Evolutionary conservation across 129 eudicot species (phyloP).

Genomic region (Artemisia annua): DNA sequence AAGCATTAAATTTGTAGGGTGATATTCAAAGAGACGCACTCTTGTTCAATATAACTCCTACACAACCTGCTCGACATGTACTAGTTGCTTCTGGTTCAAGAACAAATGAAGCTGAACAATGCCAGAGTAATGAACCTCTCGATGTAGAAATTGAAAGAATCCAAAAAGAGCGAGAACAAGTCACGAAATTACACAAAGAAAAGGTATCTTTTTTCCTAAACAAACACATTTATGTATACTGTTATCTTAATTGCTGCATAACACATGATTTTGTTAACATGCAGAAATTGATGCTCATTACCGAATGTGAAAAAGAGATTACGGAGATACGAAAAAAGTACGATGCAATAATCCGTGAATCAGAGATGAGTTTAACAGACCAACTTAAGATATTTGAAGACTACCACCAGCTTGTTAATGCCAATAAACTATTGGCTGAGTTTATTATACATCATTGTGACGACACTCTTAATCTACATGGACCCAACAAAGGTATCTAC

Average conservation of each 20-base stretch:
- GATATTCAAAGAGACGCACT: no score
- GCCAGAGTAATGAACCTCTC: conserved; percentile 30
- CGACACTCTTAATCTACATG: conserved; percentile 12
- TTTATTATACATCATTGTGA: conserved; percentile 21
- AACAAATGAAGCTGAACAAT: background rate
- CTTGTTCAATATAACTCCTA: no score
- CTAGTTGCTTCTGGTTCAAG: background rate
- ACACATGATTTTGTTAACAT: conserved; percentile 2
- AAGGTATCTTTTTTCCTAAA: conserved; percentile 33
- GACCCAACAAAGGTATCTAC: conserved; percentile 34
- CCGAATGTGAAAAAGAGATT: conserved; percentile 52
- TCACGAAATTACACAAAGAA: conserved; percentile 44
- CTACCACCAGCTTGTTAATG: conserved; percentile 29
- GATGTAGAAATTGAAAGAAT: conserved; percentile 49
- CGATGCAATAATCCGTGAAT: conserved; percentile 37
- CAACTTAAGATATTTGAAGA: conserved; percentile 39
- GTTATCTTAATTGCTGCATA: background rate
- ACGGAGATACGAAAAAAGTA: conserved; percentile 51
- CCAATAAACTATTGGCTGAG: conserved; percentile 49
- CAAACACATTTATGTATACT: background rate
- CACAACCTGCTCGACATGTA: no score
- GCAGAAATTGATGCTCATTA: conserved; percentile 42
- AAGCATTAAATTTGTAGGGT: no score
- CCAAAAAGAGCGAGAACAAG: conserved; percentile 35
- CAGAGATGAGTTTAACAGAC: conserved; percentile 28